These are phyloP conservation scores for Chamaecrista fasciculata DNA, from an alignment of 306 rosid species.

Conservation along the genomic window DNA sequence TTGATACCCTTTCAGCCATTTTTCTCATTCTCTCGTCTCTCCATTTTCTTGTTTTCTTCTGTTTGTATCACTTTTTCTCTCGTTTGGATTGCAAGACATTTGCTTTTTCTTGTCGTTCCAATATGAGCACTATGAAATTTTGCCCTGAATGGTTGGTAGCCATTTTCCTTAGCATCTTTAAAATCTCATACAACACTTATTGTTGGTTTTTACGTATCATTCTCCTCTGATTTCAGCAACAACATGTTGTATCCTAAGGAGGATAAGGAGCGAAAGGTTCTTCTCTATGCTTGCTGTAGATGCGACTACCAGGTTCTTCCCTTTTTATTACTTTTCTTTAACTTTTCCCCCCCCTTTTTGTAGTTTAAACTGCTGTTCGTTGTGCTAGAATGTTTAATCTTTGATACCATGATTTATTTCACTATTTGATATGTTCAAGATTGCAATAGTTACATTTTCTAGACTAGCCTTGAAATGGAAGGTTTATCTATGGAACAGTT, in stretches of 20 bases:
- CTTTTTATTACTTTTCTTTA: no score
- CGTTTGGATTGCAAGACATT: no score
- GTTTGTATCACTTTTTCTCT: no score
- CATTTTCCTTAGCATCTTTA: slow-evolving; percentile 1
- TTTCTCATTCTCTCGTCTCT: no score
- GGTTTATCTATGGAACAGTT: no score
- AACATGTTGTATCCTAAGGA: slow-evolving; percentile 95
- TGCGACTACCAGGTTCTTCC: slow-evolving; percentile 48
- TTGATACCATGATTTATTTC: not conserved
- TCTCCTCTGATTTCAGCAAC: slow-evolving; percentile 50
- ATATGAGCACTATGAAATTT: slow-evolving; percentile 97
- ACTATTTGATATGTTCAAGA: not conserved
- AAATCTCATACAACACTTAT: not conserved
- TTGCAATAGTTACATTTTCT: not conserved
- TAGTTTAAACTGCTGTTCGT: no score
- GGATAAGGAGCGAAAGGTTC: slow-evolving; percentile 71
- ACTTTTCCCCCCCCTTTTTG: no score
- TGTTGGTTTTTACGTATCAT: not conserved
- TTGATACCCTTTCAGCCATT: no score
- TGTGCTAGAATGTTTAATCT: not conserved
- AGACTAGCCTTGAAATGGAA: not conserved
- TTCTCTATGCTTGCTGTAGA: slow-evolving; percentile 92
- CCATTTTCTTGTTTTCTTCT: no score
- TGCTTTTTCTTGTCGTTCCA: slow-evolving; percentile 23
- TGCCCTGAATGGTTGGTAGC: slow-evolving; percentile 87